Evolutionary conservation across 1,139 yeast species (phyloP).

Genomic region (Suhomyces yuchorum): DNA sequence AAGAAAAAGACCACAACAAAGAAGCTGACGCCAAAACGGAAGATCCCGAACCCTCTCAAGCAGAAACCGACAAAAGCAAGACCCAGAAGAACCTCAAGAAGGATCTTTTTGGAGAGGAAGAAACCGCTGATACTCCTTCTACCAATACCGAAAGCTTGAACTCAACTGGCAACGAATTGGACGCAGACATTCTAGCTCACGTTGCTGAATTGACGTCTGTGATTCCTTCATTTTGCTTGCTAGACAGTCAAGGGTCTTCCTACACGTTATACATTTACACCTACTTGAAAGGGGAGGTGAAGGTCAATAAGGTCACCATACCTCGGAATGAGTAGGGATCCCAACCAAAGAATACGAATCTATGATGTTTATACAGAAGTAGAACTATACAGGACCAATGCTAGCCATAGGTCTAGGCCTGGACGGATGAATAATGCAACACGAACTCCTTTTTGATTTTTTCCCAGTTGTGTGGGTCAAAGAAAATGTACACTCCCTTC

Average conservation of each 20-base stretch:
- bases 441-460: slow-evolving; percentile 84
- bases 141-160: slow-evolving; percentile 1
- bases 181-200: slow-evolving; percentile 19
- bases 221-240: slow-evolving; percentile 85
- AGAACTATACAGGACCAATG: slow-evolving; percentile 1
- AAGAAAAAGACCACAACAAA: slow-evolving; percentile 5
- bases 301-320: slow-evolving; percentile 80
- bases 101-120: slow-evolving; percentile 13
- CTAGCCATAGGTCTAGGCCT: slow-evolving; percentile 31
- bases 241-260: slow-evolving; percentile 76
- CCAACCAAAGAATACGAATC: background rate
- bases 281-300: slow-evolving; percentile 76
- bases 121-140: slow-evolving; percentile 12
- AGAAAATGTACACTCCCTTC: slow-evolving; percentile 92
- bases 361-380: slow-evolving; percentile 5
- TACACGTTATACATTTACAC: slow-evolving; percentile 88
- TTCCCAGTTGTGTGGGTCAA: slow-evolving; percentile 96
- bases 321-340: slow-evolving; percentile 3
- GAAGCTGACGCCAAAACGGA: background rate
- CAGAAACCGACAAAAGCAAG: background rate
- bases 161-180: slow-evolving; percentile 19
- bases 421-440: slow-evolving; percentile 61
- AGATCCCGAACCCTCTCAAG: background rate
- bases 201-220: slow-evolving; percentile 25
- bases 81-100: slow-evolving; percentile 11